Evolutionary conservation across 306 rosid genomes (phyloP), one percentile per base, ranked within the genome.

Genomic region (Quercus suber): DNA sequence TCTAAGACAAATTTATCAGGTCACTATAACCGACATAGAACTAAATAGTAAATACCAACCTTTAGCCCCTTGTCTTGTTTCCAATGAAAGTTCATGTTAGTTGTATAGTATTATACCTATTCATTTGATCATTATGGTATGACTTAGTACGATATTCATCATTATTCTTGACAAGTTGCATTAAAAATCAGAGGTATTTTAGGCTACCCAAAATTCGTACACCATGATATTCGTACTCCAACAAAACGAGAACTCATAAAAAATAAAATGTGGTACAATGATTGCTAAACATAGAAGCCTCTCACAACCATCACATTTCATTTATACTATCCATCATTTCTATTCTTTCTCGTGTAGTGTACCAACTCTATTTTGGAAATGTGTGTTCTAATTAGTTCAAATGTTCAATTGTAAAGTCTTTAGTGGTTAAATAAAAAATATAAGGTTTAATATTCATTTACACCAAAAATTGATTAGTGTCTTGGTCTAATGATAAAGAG

Each of bases 391-490:
- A 3, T 37, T 37, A 37, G 0, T 8, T 37, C 0, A 37, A 7
- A 11, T 0, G 3, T 23, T 23, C 23, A 23, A 23, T 23, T 23
- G 0, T 41, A 41, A 41, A 41, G 0, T 41, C 0, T 41, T 41
- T 41, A 0, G 8, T 41, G 0, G 3, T 41, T 41, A 0, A 41
- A 41, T 8, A 41, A 41, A 0, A 41, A 0, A 8, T 41, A 0
- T 41, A 2, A 41, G 0, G 1, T 41, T 41, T 2, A 41, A 41
- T 41, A 7, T 0, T 0, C 0, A 8, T 0, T 37, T 37, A 41
- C 1, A 8, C 1, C 0, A 41, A 41, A 37, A 37, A 37, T 0
- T 7, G 9, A 37, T 2, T 6, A 0, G 3, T 37, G 10, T 37
- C 10, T 41, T 41, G 0, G 0, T 41, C 45, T 41, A 0, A 41